Evolutionary conservation across 2,329 filamentous ascomycete species (phyloP).

Genomic region (Geosmithia putterillii): DNA sequence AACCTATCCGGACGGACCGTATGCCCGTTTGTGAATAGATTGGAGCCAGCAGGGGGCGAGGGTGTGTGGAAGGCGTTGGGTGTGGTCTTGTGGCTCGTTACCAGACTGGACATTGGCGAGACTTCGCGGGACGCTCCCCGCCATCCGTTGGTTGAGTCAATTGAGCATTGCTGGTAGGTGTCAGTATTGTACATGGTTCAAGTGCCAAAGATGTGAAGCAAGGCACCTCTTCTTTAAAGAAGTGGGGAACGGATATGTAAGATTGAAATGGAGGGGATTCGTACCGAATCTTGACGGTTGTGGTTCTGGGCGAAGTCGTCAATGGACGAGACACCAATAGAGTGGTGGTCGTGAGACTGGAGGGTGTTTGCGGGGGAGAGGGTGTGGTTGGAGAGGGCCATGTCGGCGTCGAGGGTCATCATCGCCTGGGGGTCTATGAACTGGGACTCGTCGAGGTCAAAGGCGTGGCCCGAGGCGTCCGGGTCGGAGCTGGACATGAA

Average conservation of each 20-base stretch:
- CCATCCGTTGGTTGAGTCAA: not conserved
- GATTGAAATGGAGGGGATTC: not conserved
- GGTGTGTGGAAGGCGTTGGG: slow-evolving; percentile 34
- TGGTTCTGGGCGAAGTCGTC: not conserved
- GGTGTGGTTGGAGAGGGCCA: not conserved
- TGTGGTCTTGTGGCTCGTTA: slow-evolving; percentile 39
- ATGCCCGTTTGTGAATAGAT: not conserved
- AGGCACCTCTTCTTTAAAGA: not conserved
- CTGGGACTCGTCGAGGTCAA: not conserved
- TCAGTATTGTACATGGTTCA: not conserved
- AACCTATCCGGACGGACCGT: not conserved
- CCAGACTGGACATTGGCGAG: slow-evolving; percentile 40
- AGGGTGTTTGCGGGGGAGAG: not conserved
- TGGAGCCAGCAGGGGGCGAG: slow-evolving; percentile 22
- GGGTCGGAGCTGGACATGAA: not conserved
- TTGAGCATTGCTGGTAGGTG: slow-evolving; percentile 32
- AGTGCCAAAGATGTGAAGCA: not conserved
- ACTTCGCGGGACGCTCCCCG: slow-evolving; percentile 32
- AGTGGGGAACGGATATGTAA: not conserved
- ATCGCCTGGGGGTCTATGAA: not conserved
- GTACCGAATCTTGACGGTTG: slow-evolving; percentile 2
- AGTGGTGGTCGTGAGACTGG: not conserved
- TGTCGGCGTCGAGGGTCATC: not conserved
- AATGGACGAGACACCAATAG: not conserved
- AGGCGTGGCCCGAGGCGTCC: not conserved